These are phyloP conservation scores for Fraxinus sp. DNA, from an alignment of 305 asterid genomes.

Conservation along the genomic window DNA sequence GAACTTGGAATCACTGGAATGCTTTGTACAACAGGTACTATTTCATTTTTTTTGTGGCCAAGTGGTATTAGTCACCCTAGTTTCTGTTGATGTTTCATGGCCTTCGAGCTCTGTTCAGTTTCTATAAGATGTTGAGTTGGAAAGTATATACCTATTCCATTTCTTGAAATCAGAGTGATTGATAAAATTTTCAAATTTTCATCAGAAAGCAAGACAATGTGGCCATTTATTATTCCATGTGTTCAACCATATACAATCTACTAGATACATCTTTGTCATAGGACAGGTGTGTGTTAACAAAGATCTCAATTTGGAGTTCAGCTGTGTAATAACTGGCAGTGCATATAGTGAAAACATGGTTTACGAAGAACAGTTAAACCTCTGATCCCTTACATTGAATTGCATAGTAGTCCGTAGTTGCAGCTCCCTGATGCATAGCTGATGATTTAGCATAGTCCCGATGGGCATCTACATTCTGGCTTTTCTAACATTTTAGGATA, in stretches of 20 bases:
- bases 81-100: too few species aligned
- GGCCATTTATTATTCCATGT: not conserved
- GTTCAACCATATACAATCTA: not conserved
- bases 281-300: not conserved
- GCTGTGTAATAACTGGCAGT: not conserved
- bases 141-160: not conserved
- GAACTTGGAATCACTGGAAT: slow-evolving; percentile 67
- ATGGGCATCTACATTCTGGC: too few species aligned
- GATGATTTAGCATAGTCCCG: too few species aligned
- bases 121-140: not conserved
- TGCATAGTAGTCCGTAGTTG: not conserved
- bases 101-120: not conserved
- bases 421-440: too few species aligned
- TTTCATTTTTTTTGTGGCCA: not conserved
- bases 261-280: not conserved
- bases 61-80: too few species aligned
- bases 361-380: not conserved
- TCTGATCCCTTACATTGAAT: not conserved
- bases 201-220: not conserved
- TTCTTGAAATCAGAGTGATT: not conserved
- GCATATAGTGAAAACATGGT: not conserved
- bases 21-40: slow-evolving; percentile 68
- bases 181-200: not conserved
- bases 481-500: not conserved
- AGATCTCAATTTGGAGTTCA: not conserved